Evolutionary conservation across 208 protist species (phyloP), one percentile per base, ranked within the genome.

Genomic region (Acanthamoeba lenticulata): DNA sequence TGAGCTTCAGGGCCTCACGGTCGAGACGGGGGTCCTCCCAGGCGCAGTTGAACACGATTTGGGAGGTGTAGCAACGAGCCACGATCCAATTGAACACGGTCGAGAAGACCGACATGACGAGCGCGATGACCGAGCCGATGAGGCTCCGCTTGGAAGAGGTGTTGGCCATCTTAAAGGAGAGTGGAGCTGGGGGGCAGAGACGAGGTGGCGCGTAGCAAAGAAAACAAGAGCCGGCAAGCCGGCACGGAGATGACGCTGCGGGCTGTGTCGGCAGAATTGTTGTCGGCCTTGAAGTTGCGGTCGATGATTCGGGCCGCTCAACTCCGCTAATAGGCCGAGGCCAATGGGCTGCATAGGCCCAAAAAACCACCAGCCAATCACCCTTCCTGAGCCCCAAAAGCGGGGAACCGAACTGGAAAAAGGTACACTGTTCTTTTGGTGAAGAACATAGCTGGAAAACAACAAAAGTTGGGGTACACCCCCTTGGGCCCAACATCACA

Each of bases 21-120:
- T 94, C 91, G 24, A 94, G 62, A 7, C 91, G 15, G 19, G 91
- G 91, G 91, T 94, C 91, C 79, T 94, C 91, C 91, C 91, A 94
- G 19, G 77, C 72, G 79, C 52, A 77, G 72, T 94, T 94, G 57
- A 94, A 94, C 42, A 94, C 47, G 27, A 94, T 88, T n/a, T 94
- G 45, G 13, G 45, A 77, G 77, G 74, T 69, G 74, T 94, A 94
- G 91, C 72, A 90, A 9, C 36, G 27, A 29, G 83, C 45, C 52
- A 90, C 83, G 83, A 90, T 34, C 83, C 49, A 67, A 34, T 90
- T 90, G 52, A 90, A 69, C 34, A 90, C 32, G 47, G 24, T 19
- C 4, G 42, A 34, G 47, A 90, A 90, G 19, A 90, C 3, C 29
- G 52, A 69, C 32, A 60, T 5, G 49, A 90, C 55, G 47, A 90